Evolutionary conservation across 345 rosid species (phyloP).

Genomic region (Gossypium sturtianum): DNA sequence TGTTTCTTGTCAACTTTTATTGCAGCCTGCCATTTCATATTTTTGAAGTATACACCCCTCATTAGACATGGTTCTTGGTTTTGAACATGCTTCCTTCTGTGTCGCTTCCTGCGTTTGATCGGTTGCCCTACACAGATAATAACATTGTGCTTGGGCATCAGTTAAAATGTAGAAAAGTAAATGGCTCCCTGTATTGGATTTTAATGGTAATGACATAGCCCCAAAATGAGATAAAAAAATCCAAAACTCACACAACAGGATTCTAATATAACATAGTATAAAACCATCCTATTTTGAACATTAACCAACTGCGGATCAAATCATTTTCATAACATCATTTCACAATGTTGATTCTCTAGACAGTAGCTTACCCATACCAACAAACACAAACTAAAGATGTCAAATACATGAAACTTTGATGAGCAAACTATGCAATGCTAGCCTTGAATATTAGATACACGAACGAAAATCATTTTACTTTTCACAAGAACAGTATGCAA

Average conservation of each 20-base stretch:
- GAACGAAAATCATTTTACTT: not conserved
- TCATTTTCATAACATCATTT: not conserved
- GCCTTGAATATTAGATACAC: not conserved
- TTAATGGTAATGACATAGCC: not conserved
- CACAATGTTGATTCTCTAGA: not conserved
- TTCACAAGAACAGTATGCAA: not conserved
- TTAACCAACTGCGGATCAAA: not conserved
- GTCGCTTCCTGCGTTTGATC: slow-evolving; percentile 81
- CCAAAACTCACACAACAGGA: not conserved
- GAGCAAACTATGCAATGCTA: not conserved
- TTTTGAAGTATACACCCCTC: slow-evolving; percentile 99
- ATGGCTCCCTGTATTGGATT: not conserved
- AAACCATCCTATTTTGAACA: not conserved
- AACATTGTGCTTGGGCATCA: slow-evolving; percentile 7
- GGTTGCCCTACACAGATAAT: slow-evolving; percentile 57
- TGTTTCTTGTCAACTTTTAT: slow-evolving; percentile 96
- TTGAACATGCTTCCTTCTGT: slow-evolving; percentile 74
- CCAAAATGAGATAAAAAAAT: not conserved
- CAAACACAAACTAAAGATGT: not conserved
- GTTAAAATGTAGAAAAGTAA: not conserved
- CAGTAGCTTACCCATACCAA: not conserved
- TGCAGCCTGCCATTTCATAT: slow-evolving; percentile 99
- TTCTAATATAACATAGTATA: not conserved
- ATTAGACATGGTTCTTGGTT: slow-evolving; percentile 90
- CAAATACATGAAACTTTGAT: not conserved